These are phyloP conservation scores for Fraxinus platypoda DNA, from an alignment of 305 asterid genomes.

Conservation along the genomic window DNA sequence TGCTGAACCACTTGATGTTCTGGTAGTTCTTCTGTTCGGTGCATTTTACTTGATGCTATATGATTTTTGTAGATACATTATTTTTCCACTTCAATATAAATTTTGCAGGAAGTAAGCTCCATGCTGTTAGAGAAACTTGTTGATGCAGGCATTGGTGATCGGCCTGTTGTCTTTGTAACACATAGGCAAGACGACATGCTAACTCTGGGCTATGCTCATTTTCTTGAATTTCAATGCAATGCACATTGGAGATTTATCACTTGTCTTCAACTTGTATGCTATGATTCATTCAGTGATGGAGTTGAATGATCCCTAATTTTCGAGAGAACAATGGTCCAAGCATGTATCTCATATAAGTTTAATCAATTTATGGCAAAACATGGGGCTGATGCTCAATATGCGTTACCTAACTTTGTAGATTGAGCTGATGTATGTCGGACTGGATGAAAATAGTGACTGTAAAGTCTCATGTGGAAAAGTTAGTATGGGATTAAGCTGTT, in stretches of 20 bases:
- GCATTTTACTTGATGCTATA: constrained; percentile 3
- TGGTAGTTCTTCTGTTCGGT: constrained; percentile 11
- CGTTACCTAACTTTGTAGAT: not conserved
- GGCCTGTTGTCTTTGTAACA: constrained; percentile 86
- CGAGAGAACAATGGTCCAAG: not conserved
- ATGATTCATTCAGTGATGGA: not conserved
- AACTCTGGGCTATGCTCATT: not conserved
- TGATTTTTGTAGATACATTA: constrained; percentile 12
- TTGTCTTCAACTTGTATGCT: not conserved
- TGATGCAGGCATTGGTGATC: constrained; percentile 92
- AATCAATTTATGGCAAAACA: not conserved
- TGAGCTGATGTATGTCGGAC: not conserved
- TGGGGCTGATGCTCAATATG: not conserved
- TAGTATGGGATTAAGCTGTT: not conserved
- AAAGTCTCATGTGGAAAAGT: not conserved
- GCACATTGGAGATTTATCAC: constrained; percentile 13
- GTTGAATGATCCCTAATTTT: not conserved
- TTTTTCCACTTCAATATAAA: constrained; percentile 13
- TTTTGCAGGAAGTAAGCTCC: constrained; percentile 87
- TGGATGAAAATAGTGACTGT: not conserved
- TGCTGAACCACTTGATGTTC: not conserved
- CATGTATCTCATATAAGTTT: not conserved
- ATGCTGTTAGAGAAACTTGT: constrained; percentile 86
- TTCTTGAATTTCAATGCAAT: not conserved
- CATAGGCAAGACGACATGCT: constrained; percentile 61